These are phyloP conservation scores for Cryptomeria japonica DNA, from an alignment of 75 land plant genomes.

Conservation along the genomic window DNA sequence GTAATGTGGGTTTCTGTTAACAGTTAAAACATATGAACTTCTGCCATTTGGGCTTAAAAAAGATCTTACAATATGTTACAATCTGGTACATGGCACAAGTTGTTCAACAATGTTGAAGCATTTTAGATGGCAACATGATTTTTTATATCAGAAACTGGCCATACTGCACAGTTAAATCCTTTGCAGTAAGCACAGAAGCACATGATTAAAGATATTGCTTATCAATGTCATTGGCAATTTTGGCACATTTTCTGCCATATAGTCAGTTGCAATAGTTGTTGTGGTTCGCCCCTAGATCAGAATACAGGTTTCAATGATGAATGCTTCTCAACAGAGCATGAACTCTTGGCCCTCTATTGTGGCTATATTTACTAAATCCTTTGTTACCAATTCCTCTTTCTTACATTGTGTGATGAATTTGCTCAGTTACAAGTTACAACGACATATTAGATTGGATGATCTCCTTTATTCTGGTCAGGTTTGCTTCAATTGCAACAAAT, in stretches of 20 bases:
- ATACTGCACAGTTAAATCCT: not conserved
- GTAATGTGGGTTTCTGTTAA: not conserved
- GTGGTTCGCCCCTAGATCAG: not conserved
- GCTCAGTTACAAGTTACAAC: not conserved
- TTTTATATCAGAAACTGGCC: too few relatives aligned
- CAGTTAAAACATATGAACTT: not conserved
- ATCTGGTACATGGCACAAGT: not conserved
- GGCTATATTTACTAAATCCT: not conserved
- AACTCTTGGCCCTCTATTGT: not conserved
- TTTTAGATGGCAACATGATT: too few relatives aligned
- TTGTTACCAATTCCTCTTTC: too few relatives aligned
- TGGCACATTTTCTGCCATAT: not conserved
- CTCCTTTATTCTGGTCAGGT: not conserved
- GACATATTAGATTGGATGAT: not conserved
- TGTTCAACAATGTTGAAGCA: too few relatives aligned
- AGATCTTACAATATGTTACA: not conserved
- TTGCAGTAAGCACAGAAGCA: not conserved
- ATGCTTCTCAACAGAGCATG: not conserved
- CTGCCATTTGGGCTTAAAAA: not conserved
- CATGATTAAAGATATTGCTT: not conserved
- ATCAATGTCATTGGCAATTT: not conserved
- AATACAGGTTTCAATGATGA: not conserved
- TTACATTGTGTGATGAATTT: too few relatives aligned
- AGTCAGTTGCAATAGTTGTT: not conserved
- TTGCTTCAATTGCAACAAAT: not conserved